phyloP scores from a whole-genome alignment of 1,284 basidiomycete genomes.

The Singerocomus inundabilis region DNA sequence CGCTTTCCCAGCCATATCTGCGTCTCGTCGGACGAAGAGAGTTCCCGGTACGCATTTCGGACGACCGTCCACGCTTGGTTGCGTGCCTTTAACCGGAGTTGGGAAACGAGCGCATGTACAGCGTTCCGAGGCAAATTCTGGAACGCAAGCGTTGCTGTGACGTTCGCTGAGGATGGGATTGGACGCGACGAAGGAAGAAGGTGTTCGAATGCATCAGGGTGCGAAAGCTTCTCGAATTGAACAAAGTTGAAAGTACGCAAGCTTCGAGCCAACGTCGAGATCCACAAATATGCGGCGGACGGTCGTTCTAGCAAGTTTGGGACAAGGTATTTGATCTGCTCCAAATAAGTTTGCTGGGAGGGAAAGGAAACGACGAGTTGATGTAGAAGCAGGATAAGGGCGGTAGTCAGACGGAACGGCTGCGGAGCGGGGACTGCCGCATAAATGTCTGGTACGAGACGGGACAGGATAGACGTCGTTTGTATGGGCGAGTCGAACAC shows the following conservation, averaged over 20 bases:
- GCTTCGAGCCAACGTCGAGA: slow-evolving; percentile 44
- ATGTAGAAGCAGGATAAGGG: slow-evolving; percentile 52
- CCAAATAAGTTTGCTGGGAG: slow-evolving; percentile 54
- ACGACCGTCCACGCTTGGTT: slow-evolving; percentile 59
- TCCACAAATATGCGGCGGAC: slow-evolving; percentile 44
- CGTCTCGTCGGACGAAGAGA: slow-evolving; percentile 44
- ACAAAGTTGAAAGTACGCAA: slow-evolving; percentile 54
- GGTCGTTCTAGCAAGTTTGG: slow-evolving; percentile 36
- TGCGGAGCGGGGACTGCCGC: slow-evolving; percentile 23
- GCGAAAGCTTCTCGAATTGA: slow-evolving; percentile 45
- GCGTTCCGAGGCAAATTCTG: slow-evolving; percentile 41
- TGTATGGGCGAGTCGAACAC: slow-evolving; percentile 56
- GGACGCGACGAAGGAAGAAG: slow-evolving; percentile 15
- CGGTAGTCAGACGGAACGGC: slow-evolving; percentile 30
- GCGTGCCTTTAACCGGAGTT: slow-evolving; percentile 49
- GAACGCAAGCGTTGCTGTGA: background rate
- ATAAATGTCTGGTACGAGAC: slow-evolving; percentile 54
- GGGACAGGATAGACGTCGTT: slow-evolving; percentile 55
- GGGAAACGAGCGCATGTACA: slow-evolving; percentile 43
- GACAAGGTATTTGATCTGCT: slow-evolving; percentile 44
- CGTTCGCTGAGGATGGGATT: slow-evolving; percentile 1
- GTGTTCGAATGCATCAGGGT: slow-evolving; percentile 28
- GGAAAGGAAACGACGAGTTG: slow-evolving; percentile 56
- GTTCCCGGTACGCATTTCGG: slow-evolving; percentile 62
- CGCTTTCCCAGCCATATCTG: slow-evolving; percentile 52